Conservation (phyloP, 2,329 filamentous ascomycete genomes). For the Phoma sp. region DNA sequence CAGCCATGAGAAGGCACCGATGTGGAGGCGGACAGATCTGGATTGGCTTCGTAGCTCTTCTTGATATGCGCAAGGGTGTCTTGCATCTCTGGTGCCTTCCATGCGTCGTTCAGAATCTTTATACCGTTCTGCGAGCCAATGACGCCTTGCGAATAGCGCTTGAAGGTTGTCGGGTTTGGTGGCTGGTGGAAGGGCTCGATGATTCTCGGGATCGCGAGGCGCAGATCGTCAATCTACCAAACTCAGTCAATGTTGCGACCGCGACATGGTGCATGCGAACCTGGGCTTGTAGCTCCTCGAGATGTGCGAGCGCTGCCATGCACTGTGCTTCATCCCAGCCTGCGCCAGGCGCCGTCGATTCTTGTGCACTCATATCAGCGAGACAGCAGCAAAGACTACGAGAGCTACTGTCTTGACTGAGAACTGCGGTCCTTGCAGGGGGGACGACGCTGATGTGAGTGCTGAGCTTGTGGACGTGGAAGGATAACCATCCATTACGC, state of each 20-base stretch:
- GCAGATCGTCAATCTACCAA: constrained; percentile 50
- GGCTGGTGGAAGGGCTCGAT: constrained; percentile 47
- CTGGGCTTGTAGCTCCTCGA: constrained; percentile 53
- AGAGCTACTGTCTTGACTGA: too few relatives aligned
- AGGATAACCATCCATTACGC: neutral
- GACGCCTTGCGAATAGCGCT: constrained; percentile 47
- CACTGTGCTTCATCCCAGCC: constrained; percentile 50
- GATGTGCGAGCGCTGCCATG: constrained; percentile 51
- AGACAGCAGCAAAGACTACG: neutral
- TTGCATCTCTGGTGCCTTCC: constrained; percentile 47
- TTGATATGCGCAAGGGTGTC: constrained; percentile 41
- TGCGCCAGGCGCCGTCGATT: constrained; percentile 20
- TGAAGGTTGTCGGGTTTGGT: constrained; percentile 43
- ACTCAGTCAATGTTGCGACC: constrained; percentile 9
- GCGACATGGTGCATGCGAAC: constrained; percentile 27
- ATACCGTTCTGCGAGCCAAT: constrained; percentile 45
- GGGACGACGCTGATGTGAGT: constrained; percentile 12
- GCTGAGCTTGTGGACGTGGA: constrained; percentile 6
- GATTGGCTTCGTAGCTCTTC: constrained; percentile 45
- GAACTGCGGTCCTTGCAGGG: neutral
- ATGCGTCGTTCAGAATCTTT: constrained; percentile 45
- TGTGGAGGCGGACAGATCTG: constrained; percentile 45
- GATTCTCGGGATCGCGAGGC: constrained; percentile 51
- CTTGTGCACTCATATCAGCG: constrained; percentile 23
- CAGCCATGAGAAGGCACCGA: constrained; percentile 49